Base-by-base conservation (phyloP, 2,329 filamentous ascomycete species). In the Coniosporium tulheliwenetii region DNA sequence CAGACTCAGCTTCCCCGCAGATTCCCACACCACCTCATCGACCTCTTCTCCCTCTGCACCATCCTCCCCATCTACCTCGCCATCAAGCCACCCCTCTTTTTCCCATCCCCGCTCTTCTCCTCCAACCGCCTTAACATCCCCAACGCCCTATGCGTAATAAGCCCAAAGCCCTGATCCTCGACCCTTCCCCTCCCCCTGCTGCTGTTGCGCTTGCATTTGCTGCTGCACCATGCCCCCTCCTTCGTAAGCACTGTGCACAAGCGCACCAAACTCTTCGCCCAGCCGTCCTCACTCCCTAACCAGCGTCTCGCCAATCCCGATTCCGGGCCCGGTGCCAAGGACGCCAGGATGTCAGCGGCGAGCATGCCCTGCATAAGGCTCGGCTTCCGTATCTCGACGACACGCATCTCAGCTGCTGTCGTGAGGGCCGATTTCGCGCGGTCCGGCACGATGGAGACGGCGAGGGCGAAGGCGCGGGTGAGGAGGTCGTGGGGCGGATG, bases 341-440 rank as follows among this genome's bases (percentile, higher is more conserved):
- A 79, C 0, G 85, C 77, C 2, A 96, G 64, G 39, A 96, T 93
- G 49, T 96, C 87, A 0, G 85, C 87, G 1, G 86, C 83, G 5
- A 96, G 69, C 51, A 96, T 75, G 1, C 86, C 87, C 61, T 98
- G 91, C 72, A 93, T 91, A 9, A 98, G 65, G 52, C 85, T 80
- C 0, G 91, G 81, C 59, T 93, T 94, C 42, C 91, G 78, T 3
- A 75, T 77, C 56, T 95, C 86, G 5, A 91, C 74, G 5, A 86
- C 70, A 0, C 77, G 73, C 1, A 81, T 54, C 47, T 67, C 64
- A 5, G 51, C 48, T 13, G 52, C 55, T 39, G 50, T 48, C 15
- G 57, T 58, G 15, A 59, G 51, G 62, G 79, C 58, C 43, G 73
- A 71, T 2, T 73, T 68, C 32, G 77, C 75, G 12, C 71, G 70